Percentiles rank a stretch among this genome's conserved stretches.
Evolutionary conservation across 139 green algal species (phyloP).

Genomic region (Eudorina sp.): DNA sequence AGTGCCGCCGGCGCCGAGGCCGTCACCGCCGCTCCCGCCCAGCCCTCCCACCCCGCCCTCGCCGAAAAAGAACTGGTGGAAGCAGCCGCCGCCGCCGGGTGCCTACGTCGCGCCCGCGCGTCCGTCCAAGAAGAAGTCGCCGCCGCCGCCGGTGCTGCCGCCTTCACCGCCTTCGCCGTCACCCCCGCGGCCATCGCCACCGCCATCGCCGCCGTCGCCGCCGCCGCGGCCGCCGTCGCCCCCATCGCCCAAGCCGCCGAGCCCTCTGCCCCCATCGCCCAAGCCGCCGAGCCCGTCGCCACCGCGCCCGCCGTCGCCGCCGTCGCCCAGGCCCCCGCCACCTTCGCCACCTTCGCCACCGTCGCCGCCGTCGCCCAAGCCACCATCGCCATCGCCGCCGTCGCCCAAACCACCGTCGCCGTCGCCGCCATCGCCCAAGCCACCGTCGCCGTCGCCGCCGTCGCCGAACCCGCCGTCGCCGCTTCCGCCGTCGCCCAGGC

Average conservation of each 20-base stretch:
- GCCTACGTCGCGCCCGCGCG: too few species aligned
- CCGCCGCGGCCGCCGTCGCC: not conserved
- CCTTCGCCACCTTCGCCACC: not conserved
- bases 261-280: not conserved
- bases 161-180: not conserved
- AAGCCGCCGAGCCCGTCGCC: not conserved
- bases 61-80: not conserved
- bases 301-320: not conserved
- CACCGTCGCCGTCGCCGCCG: not conserved
- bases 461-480: not conserved
- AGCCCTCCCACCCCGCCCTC: too few species aligned
- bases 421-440: not conserved
- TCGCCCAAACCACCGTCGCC: not conserved
- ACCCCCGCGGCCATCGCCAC: not conserved
- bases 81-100: not conserved
- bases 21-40: not conserved
- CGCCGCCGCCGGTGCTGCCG: not conserved
- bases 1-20: too few species aligned
- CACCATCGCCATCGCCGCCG: not conserved
- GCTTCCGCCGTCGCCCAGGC: not conserved
- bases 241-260: not conserved
- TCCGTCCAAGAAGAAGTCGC: too few species aligned
- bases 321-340: not conserved
- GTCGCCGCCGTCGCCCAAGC: not conserved
- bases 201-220: not conserved